phyloP scores from a whole-genome alignment of 331 rosid genomes.

The Acacia concinna region DNA sequence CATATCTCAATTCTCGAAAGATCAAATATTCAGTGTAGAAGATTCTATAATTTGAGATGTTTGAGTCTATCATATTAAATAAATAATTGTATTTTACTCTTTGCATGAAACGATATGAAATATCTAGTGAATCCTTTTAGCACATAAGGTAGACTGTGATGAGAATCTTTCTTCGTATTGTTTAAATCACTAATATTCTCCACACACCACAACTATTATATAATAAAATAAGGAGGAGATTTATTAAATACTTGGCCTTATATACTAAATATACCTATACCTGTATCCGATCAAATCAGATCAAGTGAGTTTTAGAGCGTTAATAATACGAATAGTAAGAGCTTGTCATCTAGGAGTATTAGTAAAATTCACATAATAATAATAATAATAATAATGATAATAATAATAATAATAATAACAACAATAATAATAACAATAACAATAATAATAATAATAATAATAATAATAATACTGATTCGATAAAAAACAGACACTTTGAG shows the following conservation, averaged over 20 bases:
- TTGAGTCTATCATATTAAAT: neutral
- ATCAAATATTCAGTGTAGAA: neutral
- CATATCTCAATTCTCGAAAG: neutral
- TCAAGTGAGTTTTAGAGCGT: neutral
- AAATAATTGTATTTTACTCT: neutral
- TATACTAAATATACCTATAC: neutral
- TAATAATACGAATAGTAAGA: no score
- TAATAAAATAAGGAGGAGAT: neutral
- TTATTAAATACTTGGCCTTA: neutral
- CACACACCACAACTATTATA: neutral
- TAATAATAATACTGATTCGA: no score
- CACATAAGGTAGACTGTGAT: neutral
- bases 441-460: no score
- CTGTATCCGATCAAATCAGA: no score
- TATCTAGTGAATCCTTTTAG: neutral
- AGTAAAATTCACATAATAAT: no score
- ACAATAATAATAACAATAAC: no score
- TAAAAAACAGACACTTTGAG: no score
- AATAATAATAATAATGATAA: no score
- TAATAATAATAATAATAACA: no score
- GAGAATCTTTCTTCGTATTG: neutral
- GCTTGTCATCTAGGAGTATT: no score
- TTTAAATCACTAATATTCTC: neutral
- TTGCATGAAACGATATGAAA: neutral
- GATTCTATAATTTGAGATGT: neutral